Base-by-base conservation (phyloP, 768 basidiomycete genomes). In the Pluteus cervinus region DNA sequence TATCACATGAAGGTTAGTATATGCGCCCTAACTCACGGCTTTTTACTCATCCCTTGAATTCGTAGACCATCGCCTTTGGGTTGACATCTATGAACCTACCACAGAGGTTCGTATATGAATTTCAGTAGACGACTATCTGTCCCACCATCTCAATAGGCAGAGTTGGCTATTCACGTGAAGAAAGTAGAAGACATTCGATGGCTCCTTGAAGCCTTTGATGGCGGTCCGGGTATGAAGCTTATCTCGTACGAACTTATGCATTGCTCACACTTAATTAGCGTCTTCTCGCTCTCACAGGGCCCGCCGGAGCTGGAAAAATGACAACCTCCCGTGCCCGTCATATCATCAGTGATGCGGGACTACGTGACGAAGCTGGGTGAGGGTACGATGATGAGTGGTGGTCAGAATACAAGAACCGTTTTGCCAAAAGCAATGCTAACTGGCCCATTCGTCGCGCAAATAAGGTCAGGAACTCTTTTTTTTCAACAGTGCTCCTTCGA, bases 221-320 rank as follows among this genome's bases (percentile, higher is more conserved):
- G 78, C 1, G 79, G 79, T 0, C 74, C 76, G 4, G 73, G 74
- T 1, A 75, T 74, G 0, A 79, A 73, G 46, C 52, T 85, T 91
- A 90, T 54, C 69, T 88, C 14, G 89, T 90, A 44, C 24, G 79
- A n/a, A n/a, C n/a, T n/a, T n/a, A n/a, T n/a, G n/a, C n/a, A n/a
- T n/a, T n/a, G n/a, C n/a, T n/a, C n/a, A n/a, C n/a, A n/a, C n/a
- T n/a, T n/a, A n/a, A 21, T 15, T 32, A 97, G 87, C 73, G 91
- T 31, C 78, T 99, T 20, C 72, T 98, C 5, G 76, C 77, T 0
- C 61, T 99, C 8, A 86, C 86, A 3, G 94, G 94, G 1, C 88
- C 90, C 0, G 81, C 94, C 6, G 94, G 94, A 2, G 76, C 80
- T 0, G 94, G 79, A 0, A 99, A 99, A 66, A 96, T 96, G 0